Evolutionary conservation across 2,329 filamentous ascomycete genomes (phyloP), one percentile per base, ranked within the genome.

Genomic region (Iodosphaeria phyllophila): DNA sequence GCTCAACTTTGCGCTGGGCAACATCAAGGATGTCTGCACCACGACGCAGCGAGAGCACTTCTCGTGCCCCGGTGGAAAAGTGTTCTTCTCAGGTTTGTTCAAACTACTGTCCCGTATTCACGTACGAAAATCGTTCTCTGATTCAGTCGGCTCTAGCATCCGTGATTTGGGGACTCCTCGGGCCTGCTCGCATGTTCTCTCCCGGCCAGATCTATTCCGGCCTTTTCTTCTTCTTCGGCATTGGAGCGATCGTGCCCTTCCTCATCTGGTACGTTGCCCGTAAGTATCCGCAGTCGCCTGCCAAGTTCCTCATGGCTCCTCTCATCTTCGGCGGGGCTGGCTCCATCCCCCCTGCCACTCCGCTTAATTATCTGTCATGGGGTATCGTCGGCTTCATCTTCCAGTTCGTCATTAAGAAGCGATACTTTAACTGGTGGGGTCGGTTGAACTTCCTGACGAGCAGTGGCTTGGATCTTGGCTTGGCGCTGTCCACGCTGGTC

Each of bases 331-430:
- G 67, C 29, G 65, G 66, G 13, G 56, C 62, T 5, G 59, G 56
- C 1, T 33, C 50, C 17, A 70, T 74, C 35, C 68, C 67, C 3
- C 68, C 68, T 0, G 75, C 76, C 3, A 76, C 74, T 0, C 74
- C 74, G 0, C 60, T 80, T 30, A 79, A 76, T 48, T 82, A 78
- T 42, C 61, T 76, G 17, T 60, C 63, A n/a, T 82, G 75, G 74
- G 72, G 69, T 11, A 50, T 74, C 28, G 69, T 80, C 3, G 76
- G 75, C 16, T 69, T 66, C 35, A 32, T 75, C 16, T 82, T 80
- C 54, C 74, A 82, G 44, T 68, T 66, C 43, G 59, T 54, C 39
- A 64, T 82, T 41, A 68, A 70, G 44, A 63, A 64, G 38, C 56
- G 59, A 9, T 59, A 66, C 43, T 68, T 67, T 32, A 60, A 51